phyloP scores from a whole-genome alignment of 768 basidiomycete species.

The Suillus alpinus region DNA sequence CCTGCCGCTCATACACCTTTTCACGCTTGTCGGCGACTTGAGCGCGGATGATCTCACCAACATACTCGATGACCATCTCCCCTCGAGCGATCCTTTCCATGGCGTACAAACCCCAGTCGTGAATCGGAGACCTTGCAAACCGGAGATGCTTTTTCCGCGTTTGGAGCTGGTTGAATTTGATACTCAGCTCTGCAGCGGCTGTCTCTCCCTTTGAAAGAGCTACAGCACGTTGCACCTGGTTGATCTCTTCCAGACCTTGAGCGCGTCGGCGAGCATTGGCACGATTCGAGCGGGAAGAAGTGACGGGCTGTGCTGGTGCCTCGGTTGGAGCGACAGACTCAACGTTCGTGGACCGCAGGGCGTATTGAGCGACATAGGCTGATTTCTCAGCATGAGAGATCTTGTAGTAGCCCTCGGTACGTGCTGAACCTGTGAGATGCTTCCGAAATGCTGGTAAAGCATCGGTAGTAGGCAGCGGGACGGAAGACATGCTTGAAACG shows the following conservation, averaged over 20 bases:
- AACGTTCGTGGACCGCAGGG: constrained; percentile 52
- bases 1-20: constrained; percentile 94
- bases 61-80: constrained; percentile 99
- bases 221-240: constrained; percentile 81
- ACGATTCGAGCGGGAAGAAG: constrained; percentile 84
- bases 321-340: constrained; percentile 38
- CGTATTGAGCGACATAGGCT: constrained; percentile 88
- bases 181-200: constrained; percentile 64
- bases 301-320: constrained; percentile 52
- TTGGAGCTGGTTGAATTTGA: constrained; percentile 98
- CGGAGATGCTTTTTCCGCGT: constrained; percentile 97
- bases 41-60: constrained; percentile 94
- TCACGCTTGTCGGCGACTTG: constrained; percentile 96
- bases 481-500: constrained; percentile 21
- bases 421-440: constrained; percentile 82
- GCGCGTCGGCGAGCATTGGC: constrained; percentile 90
- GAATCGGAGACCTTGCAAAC: constrained; percentile 93
- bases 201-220: constrained; percentile 75
- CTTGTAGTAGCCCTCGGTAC: constrained; percentile 95
- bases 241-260: constrained; percentile 92
- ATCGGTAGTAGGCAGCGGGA: constrained; percentile 35
- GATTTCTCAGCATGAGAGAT: constrained; percentile 91
- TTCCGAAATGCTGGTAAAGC: constrained; percentile 58
- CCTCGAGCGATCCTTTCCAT: constrained; percentile 92
- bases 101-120: constrained; percentile 98